phyloP scores from a whole-genome alignment of 164 flowering plant species.

The Houttuynia cordata region DNA sequence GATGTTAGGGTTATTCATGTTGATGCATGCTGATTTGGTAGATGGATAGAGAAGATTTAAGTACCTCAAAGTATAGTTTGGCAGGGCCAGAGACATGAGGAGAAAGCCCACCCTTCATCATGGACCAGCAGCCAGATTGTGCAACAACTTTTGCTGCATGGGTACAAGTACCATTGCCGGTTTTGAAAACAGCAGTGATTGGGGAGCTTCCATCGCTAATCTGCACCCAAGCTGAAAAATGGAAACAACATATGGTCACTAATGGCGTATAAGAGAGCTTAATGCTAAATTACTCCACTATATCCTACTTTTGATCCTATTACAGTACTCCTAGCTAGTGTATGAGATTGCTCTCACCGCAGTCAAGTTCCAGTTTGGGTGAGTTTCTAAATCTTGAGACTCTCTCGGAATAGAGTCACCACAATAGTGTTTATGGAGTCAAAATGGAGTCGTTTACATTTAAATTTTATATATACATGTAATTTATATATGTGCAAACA shows the following conservation, averaged over 20 bases:
- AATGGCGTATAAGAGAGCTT: no score
- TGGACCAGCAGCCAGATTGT: conserved; percentile 73
- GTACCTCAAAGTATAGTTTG: conserved; percentile 55
- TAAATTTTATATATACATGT: no score
- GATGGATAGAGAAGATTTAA: conserved; percentile 1
- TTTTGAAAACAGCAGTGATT: conserved; percentile 46
- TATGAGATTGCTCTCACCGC: no score
- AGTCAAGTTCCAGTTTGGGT: no score
- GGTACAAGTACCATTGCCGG: conserved; percentile 16
- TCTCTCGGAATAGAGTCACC: no score
- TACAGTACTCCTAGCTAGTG: no score
- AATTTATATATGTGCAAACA: no score
- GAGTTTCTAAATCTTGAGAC: no score
- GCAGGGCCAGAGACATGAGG: conserved; percentile 42
- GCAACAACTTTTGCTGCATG: conserved; percentile 44
- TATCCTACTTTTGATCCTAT: no score
- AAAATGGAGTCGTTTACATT: no score
- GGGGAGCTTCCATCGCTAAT: conserved; percentile 41
- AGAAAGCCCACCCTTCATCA: conserved; percentile 83
- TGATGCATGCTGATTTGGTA: neutral
- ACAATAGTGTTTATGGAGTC: no score
- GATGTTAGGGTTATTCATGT: neutral
- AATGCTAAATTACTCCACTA: no score
- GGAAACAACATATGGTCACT: neutral
- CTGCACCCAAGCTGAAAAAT: conserved; percentile 65